A percentile compares a stretch with the other conserved stretches of the same genome.
Evolutionary conservation across 176 grass and related monocot species (phyloP).

Genomic region (Calamus simplicifolius): DNA sequence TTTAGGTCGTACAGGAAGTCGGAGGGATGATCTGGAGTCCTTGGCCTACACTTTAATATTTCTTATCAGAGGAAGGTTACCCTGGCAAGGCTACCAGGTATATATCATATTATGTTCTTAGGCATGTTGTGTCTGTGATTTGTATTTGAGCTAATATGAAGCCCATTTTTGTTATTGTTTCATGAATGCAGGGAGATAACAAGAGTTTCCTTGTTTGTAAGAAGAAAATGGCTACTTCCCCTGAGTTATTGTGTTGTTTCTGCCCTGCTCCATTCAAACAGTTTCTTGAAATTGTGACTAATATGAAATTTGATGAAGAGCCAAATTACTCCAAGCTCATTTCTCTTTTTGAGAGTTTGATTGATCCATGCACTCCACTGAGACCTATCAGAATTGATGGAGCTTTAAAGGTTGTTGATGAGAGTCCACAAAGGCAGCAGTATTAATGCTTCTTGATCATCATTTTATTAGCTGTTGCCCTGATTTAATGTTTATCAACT

Average conservation of each 20-base stretch:
- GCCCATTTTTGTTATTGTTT: slow-evolving; percentile 18
- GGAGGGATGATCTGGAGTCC: slow-evolving; percentile 97
- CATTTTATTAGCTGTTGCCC: background rate
- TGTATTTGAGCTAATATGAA: background rate
- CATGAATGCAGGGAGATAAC: slow-evolving; percentile 78
- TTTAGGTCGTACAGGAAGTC: slow-evolving; percentile 91
- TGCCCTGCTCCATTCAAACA: slow-evolving; percentile 81
- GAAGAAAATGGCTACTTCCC: slow-evolving; percentile 97
- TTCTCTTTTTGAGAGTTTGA: slow-evolving; percentile 88
- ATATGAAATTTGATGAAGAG: slow-evolving; percentile 99
- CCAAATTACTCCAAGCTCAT: slow-evolving; percentile 93
- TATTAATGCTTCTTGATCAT: background rate
- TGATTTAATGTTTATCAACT: background rate
- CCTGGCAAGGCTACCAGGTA: slow-evolving; percentile 99
- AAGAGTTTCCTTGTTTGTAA: slow-evolving; percentile 99
- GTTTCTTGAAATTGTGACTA: slow-evolving; percentile 86
- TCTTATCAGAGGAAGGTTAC: slow-evolving; percentile 90
- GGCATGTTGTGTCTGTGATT: background rate
- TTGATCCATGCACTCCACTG: slow-evolving; percentile 71
- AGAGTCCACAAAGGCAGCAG: no score
- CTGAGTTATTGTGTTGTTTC: slow-evolving; percentile 82
- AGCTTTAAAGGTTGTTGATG: slow-evolving; percentile 74
- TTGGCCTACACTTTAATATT: slow-evolving; percentile 92
- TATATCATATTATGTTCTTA: slow-evolving; percentile 1
- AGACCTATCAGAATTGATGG: slow-evolving; percentile 97